Evolutionary conservation across 495 filamentous ascomycete species (phyloP), one percentile per base, ranked within the genome.

Genomic region (Hyaloscypha finlandica): DNA sequence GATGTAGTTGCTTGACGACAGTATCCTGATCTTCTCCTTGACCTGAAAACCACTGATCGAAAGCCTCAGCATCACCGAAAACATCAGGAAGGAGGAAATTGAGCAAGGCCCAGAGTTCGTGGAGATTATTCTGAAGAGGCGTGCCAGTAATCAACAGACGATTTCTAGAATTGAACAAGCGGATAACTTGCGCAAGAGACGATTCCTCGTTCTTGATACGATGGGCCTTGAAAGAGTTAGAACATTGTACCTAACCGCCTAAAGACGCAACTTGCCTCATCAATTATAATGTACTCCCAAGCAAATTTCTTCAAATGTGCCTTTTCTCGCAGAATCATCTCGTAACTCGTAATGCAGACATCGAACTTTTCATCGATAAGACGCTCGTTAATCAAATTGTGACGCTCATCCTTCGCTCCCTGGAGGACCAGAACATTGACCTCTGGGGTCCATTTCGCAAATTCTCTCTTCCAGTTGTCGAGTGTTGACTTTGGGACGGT

Each of bases 211-310:
- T 99, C 80, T 99, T 99, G 81, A 99, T 98, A 25, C 96, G 92
- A 76, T 99, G 96, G 5, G 96, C 96, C 71, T 73, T 31, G 45
- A 3, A 51, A 6, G 32, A 71, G 25, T 70, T 54, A 70, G 64
- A 71, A 70, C 20, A 30, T 20, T 35, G 32, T 16, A 12, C 12
- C 39, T 35, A 22, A 58, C n/a, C 25, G 14, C 25, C 16, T 12
- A 48, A 14, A 19, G 25, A 20, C 12, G 14, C 32, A 65, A 35
- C 59, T 57, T 69, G 71, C 71, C 75, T 99, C 96, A 73, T 99
- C 96, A 63, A 99, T 97, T 76, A 99, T 97, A 77, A 99, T 98
- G 76, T 99, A 99, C 76, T 99, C 95, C 96, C 96, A 99, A 0
- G 96, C 93, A 74, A 98, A 96, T 77, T 98, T 98, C 80, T 96